Base-by-base conservation (phyloP, 306 rosid genomes). In the Glycine latifolia region DNA sequence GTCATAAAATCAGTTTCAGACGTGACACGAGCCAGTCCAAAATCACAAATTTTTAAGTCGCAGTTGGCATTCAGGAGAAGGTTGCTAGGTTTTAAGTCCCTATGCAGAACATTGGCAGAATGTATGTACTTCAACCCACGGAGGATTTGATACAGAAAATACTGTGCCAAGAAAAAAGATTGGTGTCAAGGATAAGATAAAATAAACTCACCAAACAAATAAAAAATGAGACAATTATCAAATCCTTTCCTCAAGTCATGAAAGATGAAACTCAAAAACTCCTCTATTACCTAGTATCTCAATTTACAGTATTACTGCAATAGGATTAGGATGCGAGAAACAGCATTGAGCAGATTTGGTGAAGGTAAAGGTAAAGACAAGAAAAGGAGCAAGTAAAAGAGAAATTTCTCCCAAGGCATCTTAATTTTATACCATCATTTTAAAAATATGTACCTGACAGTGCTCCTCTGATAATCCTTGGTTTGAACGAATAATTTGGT, bases 1-100 rank as follows among this genome's bases (percentile, higher is more conserved):
- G 97, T 94, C 98, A 94, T 94, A 66, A 94, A 94, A 85, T 94
- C 98, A 73, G 97, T 90, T 88, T 94, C 98, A 33, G 98, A 94
- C 73, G 98, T 94, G 71, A 94, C 98, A 63, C 97, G 91, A 80
- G 98, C 98, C 81, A 94, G 87, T 78, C 98, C 98, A 87, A 94
- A 94, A 85, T 94, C 98, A 79, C 98, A 94, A 77, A 94, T 94
- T 85, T 94, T 94, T 13, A 94, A 83, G 91, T 94, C 98, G 73
- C 98, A 94, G 82, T 94, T 94, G 68, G 98, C 98, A 47, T 92
- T 94, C 60, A 94, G 87, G 49, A 94, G 97, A 78, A 94, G 97
- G 84, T 94, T 94, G 97, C 97, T 92, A 55, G 98, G 98, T 61
- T 94, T 94, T 71, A 94, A 86, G 90, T 94, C 98, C 87, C 98